Conservation (phyloP, 495 filamentous ascomycete species). For the Trichodelitschia bisporula region DNA sequence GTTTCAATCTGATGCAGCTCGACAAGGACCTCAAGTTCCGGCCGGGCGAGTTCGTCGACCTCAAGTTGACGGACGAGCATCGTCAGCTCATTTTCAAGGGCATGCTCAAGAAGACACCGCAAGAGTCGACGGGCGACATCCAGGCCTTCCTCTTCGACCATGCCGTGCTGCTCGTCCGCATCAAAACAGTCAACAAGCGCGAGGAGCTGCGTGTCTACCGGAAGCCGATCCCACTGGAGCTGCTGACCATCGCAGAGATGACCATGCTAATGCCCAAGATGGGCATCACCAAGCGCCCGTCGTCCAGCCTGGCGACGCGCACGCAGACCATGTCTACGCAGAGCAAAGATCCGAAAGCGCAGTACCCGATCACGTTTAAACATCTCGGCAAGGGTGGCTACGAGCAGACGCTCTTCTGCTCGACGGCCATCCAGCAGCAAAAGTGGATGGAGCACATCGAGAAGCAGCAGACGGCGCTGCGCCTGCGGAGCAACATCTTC, state of each 20-base stretch:
- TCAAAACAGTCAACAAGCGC: conserved; percentile 74
- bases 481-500: conserved; percentile 77
- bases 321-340: conserved; percentile 24
- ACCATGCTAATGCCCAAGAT: conserved; percentile 69
- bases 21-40: conserved; percentile 75
- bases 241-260: conserved; percentile 88
- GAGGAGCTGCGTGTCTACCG: conserved; percentile 89
- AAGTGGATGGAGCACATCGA: conserved; percentile 97
- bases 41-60: conserved; percentile 67
- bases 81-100: conserved; percentile 87
- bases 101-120: conserved; percentile 71
- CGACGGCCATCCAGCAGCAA: conserved; percentile 49
- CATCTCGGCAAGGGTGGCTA: conserved; percentile 95
- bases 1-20: conserved; percentile 81
- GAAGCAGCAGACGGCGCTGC: conserved; percentile 59
- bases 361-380: conserved; percentile 86
- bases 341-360: conserved; percentile 14
- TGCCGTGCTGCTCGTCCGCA: conserved; percentile 63
- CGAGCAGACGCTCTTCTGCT: conserved; percentile 73
- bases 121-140: conserved; percentile 58
- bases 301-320: conserved; percentile 64
- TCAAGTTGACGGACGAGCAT: conserved; percentile 83
- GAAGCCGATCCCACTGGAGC: conserved; percentile 83
- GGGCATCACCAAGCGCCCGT: conserved; percentile 66
- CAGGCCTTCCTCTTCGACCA: conserved; percentile 92